Base-by-base conservation (phyloP, 1,139 yeast species). In the Candida sp. region DNA sequence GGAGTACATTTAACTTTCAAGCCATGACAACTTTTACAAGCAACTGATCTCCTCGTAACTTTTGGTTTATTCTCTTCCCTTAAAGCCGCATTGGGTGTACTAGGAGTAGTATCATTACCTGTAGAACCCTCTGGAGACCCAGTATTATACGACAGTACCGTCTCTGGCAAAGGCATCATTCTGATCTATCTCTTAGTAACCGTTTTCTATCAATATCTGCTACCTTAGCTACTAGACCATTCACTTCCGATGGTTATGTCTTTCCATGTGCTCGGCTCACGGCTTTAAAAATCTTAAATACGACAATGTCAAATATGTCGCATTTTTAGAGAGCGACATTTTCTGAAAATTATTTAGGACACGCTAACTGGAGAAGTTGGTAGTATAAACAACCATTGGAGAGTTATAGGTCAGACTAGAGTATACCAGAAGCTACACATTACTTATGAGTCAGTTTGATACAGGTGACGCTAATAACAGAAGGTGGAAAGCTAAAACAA, bases 1-100 rank as follows among this genome's bases (percentile, higher is more conserved):
- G 95, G 95, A 9, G 85, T 81, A 60, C 97, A 89, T 51, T 84
- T 82, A 32, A 88, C 96, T 56, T 89, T 89, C 41, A 88, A 70
- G 1, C 86, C 61, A 55, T 89, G 95, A 59, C 97, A 89, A 43
- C 84, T 77, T 44, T 82, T 84, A 61, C 97, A 89, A 1, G 96
- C 96, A 35, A 66, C 73, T 5, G 71, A 53, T 43, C 74, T 53
- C 47, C 73, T 53, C 3, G 60, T 51, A 5, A 51, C 46, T 42
- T 57, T 58, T 5, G 49, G 39, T 38, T 51, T 50, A 11, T 11
- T 30, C 19, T 30, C 33, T 5, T 30, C 19, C 19, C 11, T 8
- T 5, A n/a, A 5, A 8, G 33, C 19, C 33, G 19, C n/a, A 30
- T 30, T 8, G 11, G 33, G 33, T n/a, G 33, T 5, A n/a, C 33